Conservation (phyloP, 345 rosid genomes). For the Gossypium arboreum region DNA sequence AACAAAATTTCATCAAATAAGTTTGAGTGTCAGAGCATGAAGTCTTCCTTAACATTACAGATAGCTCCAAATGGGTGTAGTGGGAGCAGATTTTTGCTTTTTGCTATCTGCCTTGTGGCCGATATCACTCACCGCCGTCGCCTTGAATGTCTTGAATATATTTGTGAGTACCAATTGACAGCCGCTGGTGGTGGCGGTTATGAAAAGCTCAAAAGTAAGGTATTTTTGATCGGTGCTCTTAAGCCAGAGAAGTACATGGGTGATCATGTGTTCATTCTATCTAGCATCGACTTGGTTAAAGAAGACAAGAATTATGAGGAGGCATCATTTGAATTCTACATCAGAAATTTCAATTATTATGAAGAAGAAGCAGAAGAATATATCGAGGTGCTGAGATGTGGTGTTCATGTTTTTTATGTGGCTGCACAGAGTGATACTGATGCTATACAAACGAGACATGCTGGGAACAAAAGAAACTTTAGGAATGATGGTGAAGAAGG, state of each 20-base stretch:
- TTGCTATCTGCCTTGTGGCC: not conserved
- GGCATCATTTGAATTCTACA: not conserved
- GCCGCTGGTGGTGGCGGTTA: not conserved
- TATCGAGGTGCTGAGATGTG: not conserved
- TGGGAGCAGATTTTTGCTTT: not conserved
- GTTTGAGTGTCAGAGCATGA: not conserved
- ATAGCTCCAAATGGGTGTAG: not conserved
- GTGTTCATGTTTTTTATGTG: not conserved
- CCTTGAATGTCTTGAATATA: no score
- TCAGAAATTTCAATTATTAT: not conserved
- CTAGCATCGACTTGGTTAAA: not conserved
- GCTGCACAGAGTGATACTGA: no score
- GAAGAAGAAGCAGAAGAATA: not conserved
- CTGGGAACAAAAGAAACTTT: not conserved
- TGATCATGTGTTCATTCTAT: not conserved
- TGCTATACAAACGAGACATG: not conserved
- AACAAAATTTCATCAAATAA: not conserved
- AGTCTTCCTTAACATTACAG: not conserved
- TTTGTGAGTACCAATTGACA: not conserved
- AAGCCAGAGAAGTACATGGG: constrained; percentile 18
- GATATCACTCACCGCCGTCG: not conserved
- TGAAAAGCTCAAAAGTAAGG: not conserved
- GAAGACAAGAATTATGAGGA: not conserved
- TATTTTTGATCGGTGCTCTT: no score
- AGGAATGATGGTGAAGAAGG: no score